Conservation (phyloP, 2,329 filamentous ascomycete species). For the Neofusicoccum laricinum region DNA sequence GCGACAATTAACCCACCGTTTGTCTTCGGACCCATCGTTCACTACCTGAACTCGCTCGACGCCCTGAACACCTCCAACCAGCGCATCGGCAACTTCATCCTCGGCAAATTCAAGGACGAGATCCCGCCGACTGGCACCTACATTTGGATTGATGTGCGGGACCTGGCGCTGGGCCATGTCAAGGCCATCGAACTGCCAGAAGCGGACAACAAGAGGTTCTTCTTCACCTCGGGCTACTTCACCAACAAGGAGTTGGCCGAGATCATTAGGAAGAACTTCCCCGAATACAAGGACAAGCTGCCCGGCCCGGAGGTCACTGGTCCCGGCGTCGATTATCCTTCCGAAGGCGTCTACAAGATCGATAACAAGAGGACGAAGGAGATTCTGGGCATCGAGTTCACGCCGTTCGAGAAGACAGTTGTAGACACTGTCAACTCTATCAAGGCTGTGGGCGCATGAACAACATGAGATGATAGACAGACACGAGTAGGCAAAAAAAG, state of each 20-base stretch:
- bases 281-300: slow-evolving; percentile 49
- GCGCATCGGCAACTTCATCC: slow-evolving; percentile 61
- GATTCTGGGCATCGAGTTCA: slow-evolving; percentile 61
- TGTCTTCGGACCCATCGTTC: slow-evolving; percentile 51
- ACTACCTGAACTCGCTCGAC: slow-evolving; percentile 62
- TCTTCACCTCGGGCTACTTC: slow-evolving; percentile 60
- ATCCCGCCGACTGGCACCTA: slow-evolving; percentile 58
- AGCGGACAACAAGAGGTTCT: slow-evolving; percentile 62
- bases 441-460: slow-evolving; percentile 46
- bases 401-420: slow-evolving; percentile 56
- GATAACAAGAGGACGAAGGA: slow-evolving; percentile 56
- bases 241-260: slow-evolving; percentile 59
- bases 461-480: not conserved
- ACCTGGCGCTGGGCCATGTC: slow-evolving; percentile 65
- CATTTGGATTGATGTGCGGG: slow-evolving; percentile 47
- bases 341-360: slow-evolving; percentile 52
- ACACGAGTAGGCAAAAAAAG: no score
- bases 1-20: slow-evolving; percentile 51
- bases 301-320: slow-evolving; percentile 32
- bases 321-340: slow-evolving; percentile 41
- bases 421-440: slow-evolving; percentile 63
- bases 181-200: slow-evolving; percentile 55
- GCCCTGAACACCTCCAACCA: slow-evolving; percentile 71
- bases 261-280: slow-evolving; percentile 55
- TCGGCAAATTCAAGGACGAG: slow-evolving; percentile 57